phyloP scores from a whole-genome alignment of 164 flowering plant genomes.

The Saururus chinensis region DNA sequence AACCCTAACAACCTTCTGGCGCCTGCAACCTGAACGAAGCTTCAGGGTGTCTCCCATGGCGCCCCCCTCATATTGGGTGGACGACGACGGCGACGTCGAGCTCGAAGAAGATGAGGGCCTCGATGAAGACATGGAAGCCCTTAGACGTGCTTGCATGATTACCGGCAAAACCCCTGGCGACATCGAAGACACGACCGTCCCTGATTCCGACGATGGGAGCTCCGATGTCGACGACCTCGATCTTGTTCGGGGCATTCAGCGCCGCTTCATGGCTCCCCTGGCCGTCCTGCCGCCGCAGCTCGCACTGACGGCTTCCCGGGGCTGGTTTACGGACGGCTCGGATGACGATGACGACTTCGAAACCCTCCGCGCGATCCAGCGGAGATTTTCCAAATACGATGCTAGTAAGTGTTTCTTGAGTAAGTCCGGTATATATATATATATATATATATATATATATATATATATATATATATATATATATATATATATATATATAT shows the following conservation, averaged over 20 bases:
- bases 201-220: conserved; percentile 18
- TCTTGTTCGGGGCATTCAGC: conserved; percentile 31
- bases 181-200: conserved; percentile 6
- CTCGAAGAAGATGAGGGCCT: conserved; percentile 20
- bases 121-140: conserved; percentile 39
- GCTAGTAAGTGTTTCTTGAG: conserved; percentile 16
- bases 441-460: too few species aligned
- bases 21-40: background rate
- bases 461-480: too few species aligned
- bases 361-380: conserved; percentile 52
- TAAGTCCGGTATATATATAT: too few species aligned
- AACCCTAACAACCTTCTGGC: background rate
- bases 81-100: conserved; percentile 11
- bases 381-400: conserved; percentile 46
- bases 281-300: conserved; percentile 15
- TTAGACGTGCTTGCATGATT: conserved; percentile 27
- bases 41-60: background rate
- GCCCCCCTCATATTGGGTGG: background rate
- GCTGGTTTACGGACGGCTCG: conserved; percentile 13
- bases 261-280: conserved; percentile 21
- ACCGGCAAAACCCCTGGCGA: conserved; percentile 21
- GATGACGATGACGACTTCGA: conserved; percentile 59
- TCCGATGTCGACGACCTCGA: conserved; percentile 39
- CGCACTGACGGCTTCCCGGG: conserved; percentile 12
- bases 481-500: too few species aligned